Conservation (phyloP, 306 rosid species). For the Albizia julibrissin region DNA sequence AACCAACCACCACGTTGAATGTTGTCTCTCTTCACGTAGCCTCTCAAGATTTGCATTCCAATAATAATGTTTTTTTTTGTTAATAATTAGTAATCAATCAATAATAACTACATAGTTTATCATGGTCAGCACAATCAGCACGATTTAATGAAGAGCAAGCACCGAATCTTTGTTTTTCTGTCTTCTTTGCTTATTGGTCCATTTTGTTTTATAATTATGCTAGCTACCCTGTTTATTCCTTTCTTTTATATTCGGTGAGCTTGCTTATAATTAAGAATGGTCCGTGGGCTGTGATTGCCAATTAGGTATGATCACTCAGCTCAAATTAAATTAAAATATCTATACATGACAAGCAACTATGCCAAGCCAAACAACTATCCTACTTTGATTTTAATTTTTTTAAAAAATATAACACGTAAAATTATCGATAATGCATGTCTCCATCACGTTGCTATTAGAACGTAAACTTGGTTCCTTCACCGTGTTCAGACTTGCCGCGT, state of each 20-base stretch:
- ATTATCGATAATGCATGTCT: no score
- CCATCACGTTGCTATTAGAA: no score
- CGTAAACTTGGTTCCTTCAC: no score
- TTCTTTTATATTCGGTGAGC: not conserved
- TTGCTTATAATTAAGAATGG: not conserved
- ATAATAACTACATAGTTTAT: not conserved
- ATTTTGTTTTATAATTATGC: not conserved
- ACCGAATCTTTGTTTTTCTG: not conserved
- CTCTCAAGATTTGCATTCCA: not conserved
- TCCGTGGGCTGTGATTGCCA: not conserved
- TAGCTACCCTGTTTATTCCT: not conserved
- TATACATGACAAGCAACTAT: no score
- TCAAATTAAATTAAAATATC: not conserved
- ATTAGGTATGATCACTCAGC: not conserved
- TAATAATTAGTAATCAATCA: not conserved
- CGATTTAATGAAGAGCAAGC: not conserved
- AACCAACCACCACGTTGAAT: slow-evolving; percentile 22
- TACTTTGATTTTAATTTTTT: no score
- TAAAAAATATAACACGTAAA: no score
- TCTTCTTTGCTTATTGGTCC: not conserved
- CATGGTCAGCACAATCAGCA: not conserved
- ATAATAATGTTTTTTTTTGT: not conserved
- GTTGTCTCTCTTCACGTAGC: slow-evolving; percentile 13
- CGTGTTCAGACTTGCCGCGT: no score
- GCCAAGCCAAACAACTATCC: no score